These are phyloP conservation scores for Leptographium galeiforme DNA, from an alignment of 2,329 filamentous ascomycete genomes.

Conservation along the genomic window DNA sequence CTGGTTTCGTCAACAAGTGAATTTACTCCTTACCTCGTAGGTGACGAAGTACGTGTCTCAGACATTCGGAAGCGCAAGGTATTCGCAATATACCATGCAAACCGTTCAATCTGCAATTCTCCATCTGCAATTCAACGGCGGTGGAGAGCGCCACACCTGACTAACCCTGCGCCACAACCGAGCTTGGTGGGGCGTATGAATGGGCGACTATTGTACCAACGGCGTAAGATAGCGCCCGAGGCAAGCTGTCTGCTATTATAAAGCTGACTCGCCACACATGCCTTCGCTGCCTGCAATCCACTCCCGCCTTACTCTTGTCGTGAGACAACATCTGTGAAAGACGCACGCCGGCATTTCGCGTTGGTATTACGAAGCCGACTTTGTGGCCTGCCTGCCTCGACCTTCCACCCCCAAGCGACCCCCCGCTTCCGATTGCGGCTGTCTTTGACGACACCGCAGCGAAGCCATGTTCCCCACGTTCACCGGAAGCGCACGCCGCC, in stretches of 20 bases:
- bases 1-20: no score
- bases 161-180: background rate
- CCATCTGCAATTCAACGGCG: no score
- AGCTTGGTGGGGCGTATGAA: background rate
- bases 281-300: background rate
- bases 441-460: background rate
- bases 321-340: background rate
- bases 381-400: background rate
- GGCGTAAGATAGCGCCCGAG: background rate
- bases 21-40: no score
- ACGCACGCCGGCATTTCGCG: background rate
- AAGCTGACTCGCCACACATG: background rate
- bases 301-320: background rate
- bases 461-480: slow-evolving; percentile 76
- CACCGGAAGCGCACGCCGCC: slow-evolving; percentile 71
- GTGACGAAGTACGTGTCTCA: no score
- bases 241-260: background rate
- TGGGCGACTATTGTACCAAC: background rate
- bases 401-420: background rate
- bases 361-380: background rate
- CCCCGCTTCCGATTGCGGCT: background rate
- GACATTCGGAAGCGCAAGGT: no score
- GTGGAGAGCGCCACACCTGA: background rate
- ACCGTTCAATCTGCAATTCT: no score
- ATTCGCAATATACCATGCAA: no score